Evolutionary conservation across 2,329 filamentous ascomycete genomes (phyloP).

Genomic region (Pestalotiopsis sp.): DNA sequence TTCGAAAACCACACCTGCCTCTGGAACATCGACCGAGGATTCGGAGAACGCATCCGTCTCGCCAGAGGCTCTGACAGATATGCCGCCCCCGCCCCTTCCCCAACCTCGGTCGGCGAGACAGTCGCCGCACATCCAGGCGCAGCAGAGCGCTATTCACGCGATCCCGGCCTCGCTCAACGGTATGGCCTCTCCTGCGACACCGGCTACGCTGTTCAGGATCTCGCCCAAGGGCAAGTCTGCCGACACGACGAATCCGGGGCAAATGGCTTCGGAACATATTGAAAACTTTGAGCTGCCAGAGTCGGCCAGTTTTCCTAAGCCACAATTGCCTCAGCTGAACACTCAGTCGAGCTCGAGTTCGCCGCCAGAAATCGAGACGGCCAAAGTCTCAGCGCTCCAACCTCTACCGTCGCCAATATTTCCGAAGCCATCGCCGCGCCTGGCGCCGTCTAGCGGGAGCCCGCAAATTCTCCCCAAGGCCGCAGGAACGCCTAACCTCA

Average conservation of each 20-base stretch:
- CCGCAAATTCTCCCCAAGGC: slow-evolving; percentile 64
- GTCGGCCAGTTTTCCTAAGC: slow-evolving; percentile 54
- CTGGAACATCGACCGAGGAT: slow-evolving; percentile 49
- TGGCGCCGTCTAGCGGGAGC: slow-evolving; percentile 64
- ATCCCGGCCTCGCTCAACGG: slow-evolving; percentile 33
- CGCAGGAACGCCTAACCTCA: slow-evolving; percentile 41
- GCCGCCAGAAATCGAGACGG: slow-evolving; percentile 38
- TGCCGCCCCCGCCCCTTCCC: slow-evolving; percentile 70
- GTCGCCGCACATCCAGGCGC: slow-evolving; percentile 68
- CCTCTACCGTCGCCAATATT: slow-evolving; percentile 52
- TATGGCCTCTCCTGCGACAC: slow-evolving; percentile 72
- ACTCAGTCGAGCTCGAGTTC: slow-evolving; percentile 50
- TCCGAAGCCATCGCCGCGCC: slow-evolving; percentile 37
- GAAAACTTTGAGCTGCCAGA: slow-evolving; percentile 73
- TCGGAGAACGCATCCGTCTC: slow-evolving; percentile 68
- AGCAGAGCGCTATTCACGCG: slow-evolving; percentile 37
- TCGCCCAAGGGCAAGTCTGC: slow-evolving; percentile 55
- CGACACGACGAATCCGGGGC: slow-evolving; percentile 42
- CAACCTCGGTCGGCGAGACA: slow-evolving; percentile 64
- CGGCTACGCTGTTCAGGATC: slow-evolving; percentile 85
- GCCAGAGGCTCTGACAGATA: slow-evolving; percentile 64
- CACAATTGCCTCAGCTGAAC: slow-evolving; percentile 51
- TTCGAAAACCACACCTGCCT: slow-evolving; percentile 34
- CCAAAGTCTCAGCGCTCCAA: slow-evolving; percentile 55
- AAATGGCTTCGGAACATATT: slow-evolving; percentile 53